Conservation (phyloP, 2,329 filamentous ascomycete species). For the Macroventuria anomochaeta region DNA sequence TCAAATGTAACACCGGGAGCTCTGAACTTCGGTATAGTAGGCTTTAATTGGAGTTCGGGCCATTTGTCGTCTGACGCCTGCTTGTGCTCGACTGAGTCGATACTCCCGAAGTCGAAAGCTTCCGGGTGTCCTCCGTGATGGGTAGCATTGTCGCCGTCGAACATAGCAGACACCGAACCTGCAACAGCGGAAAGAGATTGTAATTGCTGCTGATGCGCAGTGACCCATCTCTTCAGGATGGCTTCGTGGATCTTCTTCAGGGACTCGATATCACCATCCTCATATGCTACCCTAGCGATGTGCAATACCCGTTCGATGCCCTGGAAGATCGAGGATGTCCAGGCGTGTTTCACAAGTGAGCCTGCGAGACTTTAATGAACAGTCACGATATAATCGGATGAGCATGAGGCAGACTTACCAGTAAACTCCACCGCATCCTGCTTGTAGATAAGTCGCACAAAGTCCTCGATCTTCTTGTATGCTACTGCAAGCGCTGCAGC, state of each 20-base stretch:
- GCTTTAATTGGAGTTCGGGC: neutral
- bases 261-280: neutral
- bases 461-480: slow-evolving; percentile 9
- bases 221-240: slow-evolving; percentile 16
- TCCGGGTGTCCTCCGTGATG: slow-evolving; percentile 1
- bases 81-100: neutral
- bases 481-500: neutral
- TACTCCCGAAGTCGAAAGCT: slow-evolving; percentile 4
- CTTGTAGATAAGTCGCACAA: slow-evolving; percentile 1
- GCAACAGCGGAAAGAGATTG: slow-evolving; percentile 1
- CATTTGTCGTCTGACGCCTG: neutral
- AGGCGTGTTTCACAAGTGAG: neutral
- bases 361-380: neutral
- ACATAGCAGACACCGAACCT: slow-evolving; percentile 5
- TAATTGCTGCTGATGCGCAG: slow-evolving; percentile 2
- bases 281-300: slow-evolving; percentile 17
- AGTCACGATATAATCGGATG: too few relatives aligned
- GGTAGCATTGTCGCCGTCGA: neutral
- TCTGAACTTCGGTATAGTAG: neutral
- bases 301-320: slow-evolving; percentile 16
- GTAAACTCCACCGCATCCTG: neutral
- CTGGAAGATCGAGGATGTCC: slow-evolving; percentile 7
- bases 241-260: slow-evolving; percentile 7
- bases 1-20: neutral
- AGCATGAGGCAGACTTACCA: neutral